Evolutionary conservation across 75 land plant species (phyloP), one percentile per base, ranked within the genome.

Genomic region (Azolla pinnata): DNA sequence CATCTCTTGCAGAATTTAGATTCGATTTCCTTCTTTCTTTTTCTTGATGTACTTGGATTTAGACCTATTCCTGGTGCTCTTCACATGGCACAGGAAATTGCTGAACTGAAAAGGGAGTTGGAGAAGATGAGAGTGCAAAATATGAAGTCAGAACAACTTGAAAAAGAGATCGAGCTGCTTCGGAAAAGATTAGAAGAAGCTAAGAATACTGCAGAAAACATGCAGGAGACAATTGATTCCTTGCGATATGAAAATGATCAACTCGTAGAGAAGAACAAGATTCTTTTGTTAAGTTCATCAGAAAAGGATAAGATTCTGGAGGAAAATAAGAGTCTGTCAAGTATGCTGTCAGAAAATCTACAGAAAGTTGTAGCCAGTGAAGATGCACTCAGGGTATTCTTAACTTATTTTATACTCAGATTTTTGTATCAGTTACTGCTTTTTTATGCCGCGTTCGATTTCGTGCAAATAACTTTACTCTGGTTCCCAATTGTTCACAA

Each of bases 311-410:
- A 3, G 18, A 26, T 52, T 3, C 10, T 52, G 28, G 54, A 52
- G 29, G 54, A 52, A 27, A 52, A 52, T 14, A 52, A 26, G 29
- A 52, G 54, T 2, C 29, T 52, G 24, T 52, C 54, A 2, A 19
- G 7, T 12, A 14, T 2, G 24, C 24, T 52, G 29, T 3, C 3
- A 24, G 54, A 52, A 52, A 24, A 52, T 3, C 5, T 12, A 27
- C 25, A 52, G 24, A 35, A 60, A 60, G 17, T 60, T 44, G 23
- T n/a, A 26, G 14, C 62, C 40, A 21, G 47, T 35, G 46, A 35
- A 12, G 62, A 60, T 44, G 62, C 62, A 16, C 31, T 60, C 17
- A 35, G 48, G 46, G 59, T 57, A 57, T 7, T 2, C n/a, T n/a
- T n/a, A n/a, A n/a, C n/a, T n/a, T n/a, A n/a, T n/a, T n/a, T n/a